Base-by-base conservation (phyloP, 2,329 filamentous ascomycete genomes). In the Akanthomyces dipterigenus region DNA sequence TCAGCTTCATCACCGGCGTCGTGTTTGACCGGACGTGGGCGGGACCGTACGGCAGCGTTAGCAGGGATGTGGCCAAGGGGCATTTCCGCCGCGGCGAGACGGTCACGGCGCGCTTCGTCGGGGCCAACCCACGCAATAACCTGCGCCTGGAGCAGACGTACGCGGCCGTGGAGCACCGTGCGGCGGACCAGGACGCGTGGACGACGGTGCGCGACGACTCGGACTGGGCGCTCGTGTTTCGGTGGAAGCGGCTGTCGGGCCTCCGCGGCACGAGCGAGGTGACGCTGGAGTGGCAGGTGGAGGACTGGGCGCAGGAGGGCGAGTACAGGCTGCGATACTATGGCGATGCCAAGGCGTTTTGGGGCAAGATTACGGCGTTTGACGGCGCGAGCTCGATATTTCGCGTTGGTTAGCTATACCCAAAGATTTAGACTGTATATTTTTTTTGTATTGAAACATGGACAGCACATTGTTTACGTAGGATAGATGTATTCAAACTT, bases 71-170 rank as follows among this genome's bases (percentile, higher is more conserved):
- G 0, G 69, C 71, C 1, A 71, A 80, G 18, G 28, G 14, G 1
- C 73, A 75, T 0, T 90, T 88, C 66, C 56, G 70, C 0, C 74
- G 77, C 1, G 90, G 90, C 3, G 79, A 82, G 9, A 78, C 77
- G 0, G 82, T 91, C 31, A 82, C 75, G 5, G 89, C 83, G 0
- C 86, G 79, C 0, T 97, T 97, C 71, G 82, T 92, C 0, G 93
- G 89, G 20, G 92, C 92, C 4, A 96, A 96, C 69, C 93, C 93
- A 9, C 82, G 93, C 55, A 97, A 96, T 72, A 89, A 96, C 64
- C 81, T 96, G 48, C 83, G 86, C 2, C 83, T 91, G 1, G 92
- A 91, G 70, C 81, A 81, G 14, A 96, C 89, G 0, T 96, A 88
- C 70, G 88, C 88, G 0, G 84, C 88, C 0, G 83, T 96, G 0